Evolutionary conservation across 208 protist species (phyloP), one percentile per base, ranked within the genome.

Genomic region (Tritrichomonas foetus): DNA sequence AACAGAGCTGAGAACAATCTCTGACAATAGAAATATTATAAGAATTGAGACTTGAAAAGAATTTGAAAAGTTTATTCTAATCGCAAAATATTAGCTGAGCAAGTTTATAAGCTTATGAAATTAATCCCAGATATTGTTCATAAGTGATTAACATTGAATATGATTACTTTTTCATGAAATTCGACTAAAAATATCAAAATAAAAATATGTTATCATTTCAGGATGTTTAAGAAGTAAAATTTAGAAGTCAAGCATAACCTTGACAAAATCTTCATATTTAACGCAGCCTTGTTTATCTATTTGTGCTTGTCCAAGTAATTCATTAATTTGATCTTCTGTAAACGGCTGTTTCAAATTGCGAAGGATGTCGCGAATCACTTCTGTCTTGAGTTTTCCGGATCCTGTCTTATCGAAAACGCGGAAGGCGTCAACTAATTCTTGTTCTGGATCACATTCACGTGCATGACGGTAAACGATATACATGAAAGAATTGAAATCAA

Each of bases 381-480:
- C 47, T 89, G 78, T 89, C 20, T 44, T 44, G 14, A 89, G 44
- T 33, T 89, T 53, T 39, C 78, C 78, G 33, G 78, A 53, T 53
- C 47, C 78, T 13, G 53, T 39, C 57, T 89, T 47, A 89, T 89
- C 78, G 36, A 89, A 89, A 39, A 89, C 78, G 39, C 47, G 78
- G 39, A 89, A 89, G 53, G 78, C 41, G 36, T 89, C 78, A 30
- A 89, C 57, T 89, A 89, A 89, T 89, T 89, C 78, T 89, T 89
- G 78, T 47, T 89, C 78, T 27, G 47, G 41, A 57, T 89, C 8
- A 89, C 47, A n/a, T 53, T 89, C 47, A n/a, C 78, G 44, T 89
- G 78, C 44, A 39, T 89, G 78, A 3, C 78, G 13, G 39, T 53
- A 89, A 57, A 49, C 20, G 57, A 89, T 89, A 50, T 89, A 89